These are phyloP conservation scores for Aspergillus asperescens DNA, from an alignment of 495 filamentous ascomycete species.

Conservation along the genomic window DNA sequence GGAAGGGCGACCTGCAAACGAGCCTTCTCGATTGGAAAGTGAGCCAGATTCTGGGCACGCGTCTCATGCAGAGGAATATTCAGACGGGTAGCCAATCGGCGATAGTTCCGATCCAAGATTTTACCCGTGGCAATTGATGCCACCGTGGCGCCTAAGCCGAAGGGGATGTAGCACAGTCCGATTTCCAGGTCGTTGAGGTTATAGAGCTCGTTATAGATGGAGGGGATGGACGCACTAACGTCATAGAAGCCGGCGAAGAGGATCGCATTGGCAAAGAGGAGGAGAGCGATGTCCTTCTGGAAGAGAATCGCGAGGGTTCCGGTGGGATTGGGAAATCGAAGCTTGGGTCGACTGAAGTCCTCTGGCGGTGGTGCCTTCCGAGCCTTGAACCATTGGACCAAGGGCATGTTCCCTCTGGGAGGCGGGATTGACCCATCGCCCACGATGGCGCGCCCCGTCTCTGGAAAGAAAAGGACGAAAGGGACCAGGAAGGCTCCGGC, in stretches of 20 bases:
- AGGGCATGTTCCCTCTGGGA: conserved; percentile 6
- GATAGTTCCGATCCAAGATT: conserved; percentile 53
- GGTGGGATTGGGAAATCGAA: conserved; percentile 66
- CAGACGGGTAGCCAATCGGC: conserved; percentile 29
- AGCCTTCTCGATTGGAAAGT: conserved; percentile 62
- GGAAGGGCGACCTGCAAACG: conserved; percentile 50
- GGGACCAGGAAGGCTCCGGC: conserved; percentile 36
- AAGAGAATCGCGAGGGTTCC: conserved; percentile 59
- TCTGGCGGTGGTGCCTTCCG: neutral
- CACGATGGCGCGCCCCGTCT: conserved; percentile 44
- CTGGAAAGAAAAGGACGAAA: conserved; percentile 36
- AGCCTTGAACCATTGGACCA: neutral
- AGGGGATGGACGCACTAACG: conserved; percentile 37
- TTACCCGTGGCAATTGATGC: conserved; percentile 86
- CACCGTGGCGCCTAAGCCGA: conserved; percentile 57
- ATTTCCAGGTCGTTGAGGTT: conserved; percentile 44
- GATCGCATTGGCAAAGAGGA: conserved; percentile 40
- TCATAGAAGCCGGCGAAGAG: conserved; percentile 44
- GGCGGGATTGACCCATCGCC: conserved; percentile 34
- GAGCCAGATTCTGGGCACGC: conserved; percentile 46
- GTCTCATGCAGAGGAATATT: conserved; percentile 47
- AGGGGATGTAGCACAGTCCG: conserved; percentile 46
- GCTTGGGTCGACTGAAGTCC: conserved; percentile 24
- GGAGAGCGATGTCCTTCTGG: conserved; percentile 45
- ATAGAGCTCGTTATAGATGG: conserved; percentile 40